Percentiles rank a stretch among this genome's conserved stretches.
Conservation (phyloP, 2,329 filamentous ascomycete species). For the Seiridium cupressi region DNA sequence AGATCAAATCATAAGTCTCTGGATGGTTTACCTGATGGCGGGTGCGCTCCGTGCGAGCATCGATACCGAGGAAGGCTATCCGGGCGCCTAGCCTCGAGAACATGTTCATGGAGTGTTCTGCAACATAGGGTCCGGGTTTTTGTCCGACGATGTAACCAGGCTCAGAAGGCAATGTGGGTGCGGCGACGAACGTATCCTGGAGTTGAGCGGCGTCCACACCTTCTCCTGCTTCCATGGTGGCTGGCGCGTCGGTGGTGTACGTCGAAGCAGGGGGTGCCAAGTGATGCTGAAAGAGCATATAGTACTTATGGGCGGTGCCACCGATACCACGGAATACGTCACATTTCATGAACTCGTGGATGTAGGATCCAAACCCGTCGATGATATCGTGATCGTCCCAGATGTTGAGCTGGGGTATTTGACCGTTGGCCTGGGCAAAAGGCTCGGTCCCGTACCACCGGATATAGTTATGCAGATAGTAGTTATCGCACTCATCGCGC, state of each 20-base stretch:
- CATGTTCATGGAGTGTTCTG: slow-evolving; percentile 81
- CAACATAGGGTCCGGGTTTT: slow-evolving; percentile 85
- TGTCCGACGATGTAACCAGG: slow-evolving; percentile 75
- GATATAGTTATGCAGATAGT: slow-evolving; percentile 90
- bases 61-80: slow-evolving; percentile 82
- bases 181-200: slow-evolving; percentile 69
- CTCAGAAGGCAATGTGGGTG: slow-evolving; percentile 43
- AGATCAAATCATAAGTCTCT: slow-evolving; percentile 83
- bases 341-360: slow-evolving; percentile 89
- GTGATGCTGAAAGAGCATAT: slow-evolving; percentile 96
- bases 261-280: slow-evolving; percentile 81
- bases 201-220: slow-evolving; percentile 70
- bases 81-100: slow-evolving; percentile 81
- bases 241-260: slow-evolving; percentile 66
- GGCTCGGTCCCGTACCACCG: slow-evolving; percentile 78
- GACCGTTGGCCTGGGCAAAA: slow-evolving; percentile 81
- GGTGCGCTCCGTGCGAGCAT: slow-evolving; percentile 92
- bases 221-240: slow-evolving; percentile 60
- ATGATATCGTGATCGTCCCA: slow-evolving; percentile 98
- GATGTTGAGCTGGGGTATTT: slow-evolving; percentile 94
- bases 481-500: slow-evolving; percentile 80
- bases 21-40: slow-evolving; percentile 94
- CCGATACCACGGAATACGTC: slow-evolving; percentile 91
- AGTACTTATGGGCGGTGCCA: slow-evolving; percentile 94
- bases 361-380: slow-evolving; percentile 91